Conservation (phyloP, 352 stramenopile genomes). For the Phytophthora syringae region DNA sequence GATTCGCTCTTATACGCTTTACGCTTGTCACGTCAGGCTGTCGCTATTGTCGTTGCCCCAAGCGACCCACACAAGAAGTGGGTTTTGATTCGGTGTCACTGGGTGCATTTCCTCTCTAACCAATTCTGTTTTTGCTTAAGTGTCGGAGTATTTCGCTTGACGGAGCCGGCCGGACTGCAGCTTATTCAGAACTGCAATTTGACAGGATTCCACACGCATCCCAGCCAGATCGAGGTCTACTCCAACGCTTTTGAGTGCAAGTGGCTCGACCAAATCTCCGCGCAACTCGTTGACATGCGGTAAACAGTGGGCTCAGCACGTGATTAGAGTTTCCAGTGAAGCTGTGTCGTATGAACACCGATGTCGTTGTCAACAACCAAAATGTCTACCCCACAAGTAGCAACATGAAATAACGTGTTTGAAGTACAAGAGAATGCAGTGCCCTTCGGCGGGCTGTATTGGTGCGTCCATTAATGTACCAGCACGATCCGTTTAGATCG, state of each 20-base stretch:
- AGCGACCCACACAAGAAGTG: slow-evolving; percentile 73
- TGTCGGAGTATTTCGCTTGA: slow-evolving; percentile 88
- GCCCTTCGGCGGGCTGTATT: slow-evolving; percentile 24
- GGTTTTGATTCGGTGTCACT: no score
- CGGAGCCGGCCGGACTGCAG: slow-evolving; percentile 76
- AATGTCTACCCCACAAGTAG: not conserved
- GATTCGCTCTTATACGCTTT: slow-evolving; percentile 1
- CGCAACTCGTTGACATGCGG: slow-evolving; percentile 77
- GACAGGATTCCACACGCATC: slow-evolving; percentile 88
- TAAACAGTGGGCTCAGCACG: slow-evolving; percentile 16
- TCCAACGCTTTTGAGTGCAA: slow-evolving; percentile 78
- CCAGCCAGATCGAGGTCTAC: slow-evolving; percentile 78
- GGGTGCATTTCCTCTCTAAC: no score
- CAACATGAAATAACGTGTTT: slow-evolving; percentile 9
- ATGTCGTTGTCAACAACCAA: not conserved
- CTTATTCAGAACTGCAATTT: slow-evolving; percentile 91
- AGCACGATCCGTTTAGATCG: slow-evolving; percentile 22
- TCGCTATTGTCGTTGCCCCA: slow-evolving; percentile 89
- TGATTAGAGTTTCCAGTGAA: slow-evolving; percentile 13
- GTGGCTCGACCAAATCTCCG: slow-evolving; percentile 52
- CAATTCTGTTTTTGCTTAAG: slow-evolving; percentile 41
- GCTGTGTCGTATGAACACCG: not conserved
- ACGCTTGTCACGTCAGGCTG: slow-evolving; percentile 41
- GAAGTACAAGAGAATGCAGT: slow-evolving; percentile 32
- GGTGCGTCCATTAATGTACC: slow-evolving; percentile 26